Conservation (phyloP, 192 early-diverging fungal genomes). For the Coemansia nantahalensis region DNA sequence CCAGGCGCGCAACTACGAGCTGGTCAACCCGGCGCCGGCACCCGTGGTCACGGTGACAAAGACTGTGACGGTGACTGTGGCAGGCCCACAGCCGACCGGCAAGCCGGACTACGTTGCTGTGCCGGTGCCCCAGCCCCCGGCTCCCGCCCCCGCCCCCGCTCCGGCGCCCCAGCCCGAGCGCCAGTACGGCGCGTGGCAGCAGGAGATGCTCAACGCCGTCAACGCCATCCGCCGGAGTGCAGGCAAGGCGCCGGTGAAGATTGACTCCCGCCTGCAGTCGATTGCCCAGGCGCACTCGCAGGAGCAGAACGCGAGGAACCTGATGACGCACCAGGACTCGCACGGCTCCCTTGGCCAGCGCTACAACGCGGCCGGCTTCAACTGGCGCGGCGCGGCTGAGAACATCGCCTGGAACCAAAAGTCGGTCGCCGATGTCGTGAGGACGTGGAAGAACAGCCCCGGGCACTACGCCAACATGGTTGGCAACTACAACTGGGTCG, state of each 20-base stretch:
- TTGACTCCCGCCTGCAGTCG: slow-evolving; percentile 1
- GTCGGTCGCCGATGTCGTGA: slow-evolving; percentile 30
- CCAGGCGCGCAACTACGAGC: slow-evolving; percentile 9
- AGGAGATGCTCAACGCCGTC: slow-evolving; percentile 35
- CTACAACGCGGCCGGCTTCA: neutral
- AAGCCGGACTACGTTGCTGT: neutral
- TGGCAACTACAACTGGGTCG: slow-evolving; percentile 39
- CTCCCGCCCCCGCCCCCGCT: no score
- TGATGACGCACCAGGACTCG: slow-evolving; percentile 26
- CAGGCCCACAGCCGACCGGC: neutral
- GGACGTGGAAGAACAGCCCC: slow-evolving; percentile 47
- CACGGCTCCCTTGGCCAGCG: no score
- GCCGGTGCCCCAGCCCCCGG: slow-evolving; percentile 2
- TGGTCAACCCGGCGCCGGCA: neutral
- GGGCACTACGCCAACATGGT: slow-evolving; percentile 52
- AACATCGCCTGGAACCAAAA: slow-evolving; percentile 53
- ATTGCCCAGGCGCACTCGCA: neutral
- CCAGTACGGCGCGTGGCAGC: slow-evolving; percentile 15
- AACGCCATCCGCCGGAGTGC: slow-evolving; percentile 34
- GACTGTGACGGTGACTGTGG: slow-evolving; percentile 4
- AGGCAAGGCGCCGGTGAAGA: slow-evolving; percentile 14
- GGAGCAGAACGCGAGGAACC: slow-evolving; percentile 5
- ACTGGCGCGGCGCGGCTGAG: slow-evolving; percentile 33
- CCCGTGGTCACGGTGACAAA: slow-evolving; percentile 24
- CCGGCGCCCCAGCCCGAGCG: no score